Evolutionary conservation across 306 rosid species (phyloP), one percentile per base, ranked within the genome.

Genomic region (Macrotyloma uniflorum): DNA sequence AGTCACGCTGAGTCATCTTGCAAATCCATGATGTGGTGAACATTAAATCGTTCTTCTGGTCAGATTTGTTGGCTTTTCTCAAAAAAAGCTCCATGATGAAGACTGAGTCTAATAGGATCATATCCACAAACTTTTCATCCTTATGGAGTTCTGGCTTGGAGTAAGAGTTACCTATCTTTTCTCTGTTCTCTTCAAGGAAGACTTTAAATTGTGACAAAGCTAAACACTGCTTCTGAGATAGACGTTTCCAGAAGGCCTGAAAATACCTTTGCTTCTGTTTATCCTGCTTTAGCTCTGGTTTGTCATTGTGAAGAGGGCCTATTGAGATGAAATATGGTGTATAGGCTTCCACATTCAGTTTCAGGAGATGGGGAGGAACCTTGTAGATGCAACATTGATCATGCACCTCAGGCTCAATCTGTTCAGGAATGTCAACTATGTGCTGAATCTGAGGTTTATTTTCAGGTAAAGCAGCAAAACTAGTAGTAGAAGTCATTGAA

Each of bases 351-450:
- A 33, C 76, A 57, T 67, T 67, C 71, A 80, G 18, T 59, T 74
- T 74, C 2, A 1, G 6, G 1, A 81, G 72, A 75, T 81, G 71
- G 3, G 1, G 3, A 33, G 84, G 72, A 65, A 81, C 84, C 81
- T 81, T 81, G 77, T 81, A 81, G 19, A 81, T 81, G 72, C 81
- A 75, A 49, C 72, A 81, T 2, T 67, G 8, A 23, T 81, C 81
- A 47, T 26, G 50, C 6, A 67, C 3, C 26, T 38, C 32, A 36
- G 67, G 43, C 6, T 75, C 85, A 36, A 68, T 49, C 5, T 47
- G 35, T 49, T 68, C 72, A 47, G 73, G 81, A 68, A 81, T 81
- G 72, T 59, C 30, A 9, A 81, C 11, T 59, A 81, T 68, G 59
- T 75, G 77, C 11, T 69, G 59, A 23, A 81, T 68, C 59, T 68